These are phyloP conservation scores for Amanita molliuscula DNA, from an alignment of 768 basidiomycete species.

Conservation along the genomic window DNA sequence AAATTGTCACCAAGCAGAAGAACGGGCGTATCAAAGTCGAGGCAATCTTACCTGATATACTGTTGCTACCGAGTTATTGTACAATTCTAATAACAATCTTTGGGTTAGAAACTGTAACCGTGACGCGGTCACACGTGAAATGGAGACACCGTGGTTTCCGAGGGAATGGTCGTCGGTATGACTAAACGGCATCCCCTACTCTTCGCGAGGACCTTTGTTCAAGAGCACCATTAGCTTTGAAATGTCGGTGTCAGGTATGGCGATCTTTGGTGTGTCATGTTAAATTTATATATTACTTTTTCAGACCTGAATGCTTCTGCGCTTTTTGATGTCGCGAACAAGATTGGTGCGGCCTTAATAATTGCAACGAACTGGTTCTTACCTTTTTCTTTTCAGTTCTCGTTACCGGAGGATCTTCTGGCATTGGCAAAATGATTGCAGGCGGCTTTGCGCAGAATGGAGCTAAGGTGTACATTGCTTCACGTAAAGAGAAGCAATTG, in stretches of 20 bases:
- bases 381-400: constrained; percentile 35
- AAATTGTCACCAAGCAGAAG: constrained; percentile 36
- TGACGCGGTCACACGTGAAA: constrained; percentile 8
- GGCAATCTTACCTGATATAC: neutral
- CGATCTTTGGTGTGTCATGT: neutral
- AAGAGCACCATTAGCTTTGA: neutral
- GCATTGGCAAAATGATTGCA: constrained; percentile 81
- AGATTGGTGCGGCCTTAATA: constrained; percentile 38
- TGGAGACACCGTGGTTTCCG: constrained; percentile 13
- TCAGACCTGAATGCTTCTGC: constrained; percentile 42
- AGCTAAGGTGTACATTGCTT: constrained; percentile 83
- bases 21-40: constrained; percentile 15
- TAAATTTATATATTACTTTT: constrained; percentile 1
- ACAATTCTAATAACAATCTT: neutral
- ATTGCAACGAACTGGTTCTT: neutral
- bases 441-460: constrained; percentile 77
- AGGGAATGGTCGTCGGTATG: constrained; percentile 5
- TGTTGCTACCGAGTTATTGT: neutral
- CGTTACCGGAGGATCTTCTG: constrained; percentile 77
- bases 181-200: neutral
- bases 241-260: constrained; percentile 15
- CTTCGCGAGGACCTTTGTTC: neutral
- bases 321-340: constrained; percentile 58
- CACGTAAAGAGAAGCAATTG: constrained; percentile 70
- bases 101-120: neutral